Evolutionary conservation across 345 rosid genomes (phyloP).

Genomic region (Xanthoceras sorbifolium): DNA sequence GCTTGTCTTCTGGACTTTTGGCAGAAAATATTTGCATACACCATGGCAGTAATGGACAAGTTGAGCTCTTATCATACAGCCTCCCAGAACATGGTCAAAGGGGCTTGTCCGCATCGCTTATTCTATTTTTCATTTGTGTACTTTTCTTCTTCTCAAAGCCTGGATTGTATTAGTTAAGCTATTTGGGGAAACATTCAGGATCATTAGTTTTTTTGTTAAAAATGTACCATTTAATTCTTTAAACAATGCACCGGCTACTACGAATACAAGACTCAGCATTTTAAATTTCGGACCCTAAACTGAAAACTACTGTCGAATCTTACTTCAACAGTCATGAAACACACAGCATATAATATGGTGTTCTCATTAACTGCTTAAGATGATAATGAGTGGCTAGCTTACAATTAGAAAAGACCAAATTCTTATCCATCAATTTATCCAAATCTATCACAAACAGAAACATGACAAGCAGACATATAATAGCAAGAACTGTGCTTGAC

Average conservation of each 20-base stretch:
- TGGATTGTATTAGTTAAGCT: constrained; percentile 11
- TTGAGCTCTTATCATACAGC: constrained; percentile 23
- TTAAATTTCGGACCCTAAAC: too few relatives aligned
- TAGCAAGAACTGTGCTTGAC: background rate
- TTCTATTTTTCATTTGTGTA: constrained; percentile 29
- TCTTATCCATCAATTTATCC: background rate
- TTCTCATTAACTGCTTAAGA: background rate
- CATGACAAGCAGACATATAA: background rate
- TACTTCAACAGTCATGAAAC: background rate
- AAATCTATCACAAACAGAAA: background rate
- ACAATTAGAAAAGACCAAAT: background rate
- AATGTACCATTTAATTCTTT: background rate
- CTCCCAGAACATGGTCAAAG: constrained; percentile 27
- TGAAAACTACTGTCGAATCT: too few relatives aligned
- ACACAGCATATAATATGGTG: background rate
- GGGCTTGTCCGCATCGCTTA: constrained; percentile 10
- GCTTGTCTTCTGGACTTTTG: background rate
- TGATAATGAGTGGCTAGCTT: background rate
- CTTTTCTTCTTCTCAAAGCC: constrained; percentile 31
- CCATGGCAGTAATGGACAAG: constrained; percentile 23
- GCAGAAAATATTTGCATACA: constrained; percentile 46
- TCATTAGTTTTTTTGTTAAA: background rate
- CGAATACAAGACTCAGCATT: too few relatives aligned
- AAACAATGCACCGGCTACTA: too few relatives aligned
- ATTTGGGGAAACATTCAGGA: background rate